Conservation (phyloP, 805 yeast species). For the Schwanniomyces pseudopolymorphus region DNA sequence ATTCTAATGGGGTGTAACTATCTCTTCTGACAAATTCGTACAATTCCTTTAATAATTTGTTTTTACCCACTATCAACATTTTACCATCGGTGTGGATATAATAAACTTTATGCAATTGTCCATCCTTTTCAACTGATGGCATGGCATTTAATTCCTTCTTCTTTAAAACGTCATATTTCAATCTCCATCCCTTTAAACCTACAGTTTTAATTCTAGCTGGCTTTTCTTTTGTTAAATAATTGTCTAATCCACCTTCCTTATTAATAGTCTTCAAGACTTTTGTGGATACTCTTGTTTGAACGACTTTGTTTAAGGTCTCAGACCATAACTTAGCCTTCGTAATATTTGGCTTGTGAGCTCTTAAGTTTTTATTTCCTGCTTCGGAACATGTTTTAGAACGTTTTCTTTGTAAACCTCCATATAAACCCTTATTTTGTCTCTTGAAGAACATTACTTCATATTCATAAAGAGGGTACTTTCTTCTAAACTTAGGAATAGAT, state of each 20-base stretch:
- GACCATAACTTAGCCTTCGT: slow-evolving; percentile 80
- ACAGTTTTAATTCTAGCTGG: slow-evolving; percentile 88
- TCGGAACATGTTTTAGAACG: slow-evolving; percentile 80
- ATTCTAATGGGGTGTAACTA: slow-evolving; percentile 43
- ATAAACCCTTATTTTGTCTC: slow-evolving; percentile 83
- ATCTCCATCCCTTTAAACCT: slow-evolving; percentile 90
- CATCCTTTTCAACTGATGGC: slow-evolving; percentile 30
- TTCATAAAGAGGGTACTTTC: slow-evolving; percentile 28
- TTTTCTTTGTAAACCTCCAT: slow-evolving; percentile 82
- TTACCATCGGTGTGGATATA: slow-evolving; percentile 46
- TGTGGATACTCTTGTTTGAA: slow-evolving; percentile 67
- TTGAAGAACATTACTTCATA: slow-evolving; percentile 77
- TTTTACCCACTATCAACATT: slow-evolving; percentile 61
- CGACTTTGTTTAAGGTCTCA: slow-evolving; percentile 59
- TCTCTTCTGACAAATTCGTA: slow-evolving; percentile 50
- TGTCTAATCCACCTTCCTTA: slow-evolving; percentile 94
- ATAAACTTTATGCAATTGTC: slow-evolving; percentile 41
- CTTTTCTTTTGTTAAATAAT: slow-evolving; percentile 81
- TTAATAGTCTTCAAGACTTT: slow-evolving; percentile 83
- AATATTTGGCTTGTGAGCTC: slow-evolving; percentile 81
- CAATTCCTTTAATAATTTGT: slow-evolving; percentile 55
- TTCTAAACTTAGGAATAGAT: slow-evolving; percentile 20
- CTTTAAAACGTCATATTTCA: slow-evolving; percentile 71
- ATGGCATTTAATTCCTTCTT: slow-evolving; percentile 39
- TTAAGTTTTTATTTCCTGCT: slow-evolving; percentile 67